Conservation (phyloP, 768 basidiomycete genomes). For the Termitomyces heimii region DNA sequence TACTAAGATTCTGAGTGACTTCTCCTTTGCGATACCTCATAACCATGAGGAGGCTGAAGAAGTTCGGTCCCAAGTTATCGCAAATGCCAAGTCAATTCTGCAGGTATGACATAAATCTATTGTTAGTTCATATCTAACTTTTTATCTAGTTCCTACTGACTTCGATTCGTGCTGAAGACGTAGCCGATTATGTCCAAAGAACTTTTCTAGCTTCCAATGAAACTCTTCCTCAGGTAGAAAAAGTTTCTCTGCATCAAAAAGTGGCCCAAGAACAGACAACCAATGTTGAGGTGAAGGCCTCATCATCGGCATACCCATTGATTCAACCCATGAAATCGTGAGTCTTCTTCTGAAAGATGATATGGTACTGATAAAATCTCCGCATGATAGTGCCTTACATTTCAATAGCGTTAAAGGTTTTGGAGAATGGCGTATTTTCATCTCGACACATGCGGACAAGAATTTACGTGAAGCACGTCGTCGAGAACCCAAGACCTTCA, state of each 20-base stretch:
- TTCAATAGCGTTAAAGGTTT: conserved; percentile 56
- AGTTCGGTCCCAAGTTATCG: conserved; percentile 8
- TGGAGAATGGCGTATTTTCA: conserved; percentile 58
- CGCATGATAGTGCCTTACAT: conserved; percentile 36
- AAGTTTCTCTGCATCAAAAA: neutral
- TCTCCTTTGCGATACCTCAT: conserved; percentile 4
- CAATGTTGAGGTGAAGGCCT: neutral
- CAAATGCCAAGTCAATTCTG: conserved; percentile 12
- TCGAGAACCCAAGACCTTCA: conserved; percentile 39
- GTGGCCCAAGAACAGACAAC: neutral
- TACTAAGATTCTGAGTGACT: conserved; percentile 8
- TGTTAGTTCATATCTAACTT: neutral
- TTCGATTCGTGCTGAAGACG: conserved; percentile 8
- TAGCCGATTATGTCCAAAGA: conserved; percentile 11
- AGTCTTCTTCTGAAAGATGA: conserved; percentile 6
- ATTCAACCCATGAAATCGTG: conserved; percentile 54
- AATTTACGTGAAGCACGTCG: conserved; percentile 43
- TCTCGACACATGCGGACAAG: conserved; percentile 43
- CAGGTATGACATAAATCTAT: conserved; percentile 8
- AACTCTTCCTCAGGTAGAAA: neutral
- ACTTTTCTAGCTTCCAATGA: conserved; percentile 11
- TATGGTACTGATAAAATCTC: neutral
- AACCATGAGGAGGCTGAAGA: conserved; percentile 5
- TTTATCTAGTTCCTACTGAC: conserved; percentile 14
- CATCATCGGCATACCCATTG: conserved; percentile 31